Evolutionary conservation across 768 basidiomycete genomes (phyloP), one percentile per base, ranked within the genome.

Genomic region (Tricholoma matsutake): DNA sequence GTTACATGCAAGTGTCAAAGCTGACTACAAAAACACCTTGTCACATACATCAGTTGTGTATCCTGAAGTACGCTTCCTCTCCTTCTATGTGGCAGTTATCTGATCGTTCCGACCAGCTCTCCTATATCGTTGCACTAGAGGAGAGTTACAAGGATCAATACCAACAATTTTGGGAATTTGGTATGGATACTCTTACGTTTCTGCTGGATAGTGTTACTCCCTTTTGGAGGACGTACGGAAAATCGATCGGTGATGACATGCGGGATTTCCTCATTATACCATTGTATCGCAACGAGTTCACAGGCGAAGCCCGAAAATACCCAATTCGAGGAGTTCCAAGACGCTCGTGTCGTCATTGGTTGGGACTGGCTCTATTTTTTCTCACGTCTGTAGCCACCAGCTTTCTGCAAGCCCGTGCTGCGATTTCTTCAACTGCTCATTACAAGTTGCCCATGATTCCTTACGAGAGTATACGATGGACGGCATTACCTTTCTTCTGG

Each of bases 251-350:
- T 32, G 84, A 89, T 68, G 91, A 92, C 66, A 80, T 90, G 47
- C 85, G 86, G 52, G 89, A 91, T 63, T 92, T 92, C 68, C 83
- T 92, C 61, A 89, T 92, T 65, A 85, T 92, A 60, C 91, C 91
- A 6, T 81, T 89, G 66, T 92, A 92, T 63, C 84, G 91, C 34
- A 90, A 92, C 69, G 91, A 92, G 68, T 92, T 91, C 69, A 91
- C 91, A 0, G 91, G 91, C 32, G 88, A 90, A 75, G 54, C 84
- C 37, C 87, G 88, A 65, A 79, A 85, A 65, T 91, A 91, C 67
- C 78, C 76, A 6, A 83, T 92, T 65, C 69, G 71, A 35, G 73
- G 68, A 3, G 70, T 91, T 57, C 91, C 91, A 22, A 75, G 68
- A 57, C 85, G 91, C 22, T 87, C 91, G 0, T 63, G 82, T 56